phyloP scores from a whole-genome alignment of 2,329 filamentous ascomycete species.

The Lachnellula arida region DNA sequence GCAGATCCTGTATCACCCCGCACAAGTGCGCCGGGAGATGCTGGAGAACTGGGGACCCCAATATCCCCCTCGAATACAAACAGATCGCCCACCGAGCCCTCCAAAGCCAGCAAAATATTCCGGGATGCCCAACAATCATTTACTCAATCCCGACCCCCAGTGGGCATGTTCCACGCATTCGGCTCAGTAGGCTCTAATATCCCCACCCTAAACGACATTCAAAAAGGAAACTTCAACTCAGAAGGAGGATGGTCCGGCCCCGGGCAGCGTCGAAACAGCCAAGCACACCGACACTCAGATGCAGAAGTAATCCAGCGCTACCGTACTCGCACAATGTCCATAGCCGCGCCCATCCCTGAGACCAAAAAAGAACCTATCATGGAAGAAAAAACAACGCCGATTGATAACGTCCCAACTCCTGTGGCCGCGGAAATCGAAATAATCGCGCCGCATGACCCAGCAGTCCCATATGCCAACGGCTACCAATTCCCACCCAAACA shows the following conservation, averaged over 20 bases:
- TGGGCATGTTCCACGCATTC: slow-evolving; percentile 23
- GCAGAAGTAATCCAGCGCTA: slow-evolving; percentile 7
- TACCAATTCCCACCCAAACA: slow-evolving; percentile 38
- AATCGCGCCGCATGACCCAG: slow-evolving; percentile 15
- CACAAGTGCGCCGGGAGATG: too few species aligned
- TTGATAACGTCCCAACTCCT: slow-evolving; percentile 5
- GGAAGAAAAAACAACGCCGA: slow-evolving; percentile 8
- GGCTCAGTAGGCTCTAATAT: slow-evolving; percentile 18
- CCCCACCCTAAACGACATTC: slow-evolving; percentile 19
- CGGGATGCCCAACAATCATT: slow-evolving; percentile 14
- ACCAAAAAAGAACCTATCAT: not conserved
- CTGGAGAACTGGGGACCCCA: too few species aligned
- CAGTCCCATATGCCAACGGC: slow-evolving; percentile 19
- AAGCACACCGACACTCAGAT: slow-evolving; percentile 15
- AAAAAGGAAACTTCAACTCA: slow-evolving; percentile 17
- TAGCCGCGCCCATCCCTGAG: not conserved
- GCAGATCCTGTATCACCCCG: too few species aligned
- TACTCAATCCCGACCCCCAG: slow-evolving; percentile 16
- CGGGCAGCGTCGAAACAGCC: slow-evolving; percentile 20
- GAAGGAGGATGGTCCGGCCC: slow-evolving; percentile 18
- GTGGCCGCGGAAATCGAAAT: slow-evolving; percentile 3
- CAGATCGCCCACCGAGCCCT: slow-evolving; percentile 3
- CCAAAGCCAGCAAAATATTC: slow-evolving; percentile 2
- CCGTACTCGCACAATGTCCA: slow-evolving; percentile 11
- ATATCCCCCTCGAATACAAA: slow-evolving; percentile 2